Evolutionary conservation across 2,329 filamentous ascomycete species (phyloP).

Genomic region (Zymoseptoria brevis): DNA sequence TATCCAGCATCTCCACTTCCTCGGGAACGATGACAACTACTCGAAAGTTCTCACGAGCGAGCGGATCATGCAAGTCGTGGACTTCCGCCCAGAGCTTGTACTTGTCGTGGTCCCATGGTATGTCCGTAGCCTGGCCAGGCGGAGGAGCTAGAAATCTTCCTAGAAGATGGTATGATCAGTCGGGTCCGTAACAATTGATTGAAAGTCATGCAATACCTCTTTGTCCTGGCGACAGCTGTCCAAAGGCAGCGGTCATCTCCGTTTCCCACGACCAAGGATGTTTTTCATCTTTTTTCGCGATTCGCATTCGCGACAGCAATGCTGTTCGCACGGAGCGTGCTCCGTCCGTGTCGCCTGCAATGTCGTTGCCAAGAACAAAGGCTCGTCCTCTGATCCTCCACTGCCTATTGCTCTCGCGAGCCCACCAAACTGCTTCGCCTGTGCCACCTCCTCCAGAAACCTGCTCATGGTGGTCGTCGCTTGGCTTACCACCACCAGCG

Average conservation of each 20-base stretch:
- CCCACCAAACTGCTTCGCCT: constrained; percentile 47
- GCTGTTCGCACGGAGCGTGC: constrained; percentile 49
- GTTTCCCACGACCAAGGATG: constrained; percentile 65
- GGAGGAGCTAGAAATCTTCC: constrained; percentile 56
- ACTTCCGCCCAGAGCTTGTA: constrained; percentile 54
- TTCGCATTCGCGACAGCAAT: constrained; percentile 55
- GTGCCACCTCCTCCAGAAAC: constrained; percentile 56
- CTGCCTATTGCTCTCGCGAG: constrained; percentile 39
- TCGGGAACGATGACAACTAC: constrained; percentile 78
- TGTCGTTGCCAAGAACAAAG: constrained; percentile 66
- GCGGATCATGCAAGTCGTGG: constrained; percentile 59
- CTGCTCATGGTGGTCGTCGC: constrained; percentile 33
- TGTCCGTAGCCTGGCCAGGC: constrained; percentile 39
- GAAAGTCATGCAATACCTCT: constrained; percentile 43
- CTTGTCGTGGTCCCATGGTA: constrained; percentile 35
- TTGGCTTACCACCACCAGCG: constrained; percentile 40
- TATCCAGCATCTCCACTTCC: constrained; percentile 66
- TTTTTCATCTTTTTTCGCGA: constrained; percentile 37
- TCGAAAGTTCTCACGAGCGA: constrained; percentile 68
- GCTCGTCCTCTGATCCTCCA: constrained; percentile 74
- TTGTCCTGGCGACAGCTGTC: constrained; percentile 73
- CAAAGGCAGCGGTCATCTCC: constrained; percentile 80
- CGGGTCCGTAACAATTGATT: not conserved
- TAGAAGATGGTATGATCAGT: constrained; percentile 21
- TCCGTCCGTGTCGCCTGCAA: constrained; percentile 41